Base-by-base conservation (phyloP, 352 stramenopile species). In the Phytopythium cucurbitacearum region DNA sequence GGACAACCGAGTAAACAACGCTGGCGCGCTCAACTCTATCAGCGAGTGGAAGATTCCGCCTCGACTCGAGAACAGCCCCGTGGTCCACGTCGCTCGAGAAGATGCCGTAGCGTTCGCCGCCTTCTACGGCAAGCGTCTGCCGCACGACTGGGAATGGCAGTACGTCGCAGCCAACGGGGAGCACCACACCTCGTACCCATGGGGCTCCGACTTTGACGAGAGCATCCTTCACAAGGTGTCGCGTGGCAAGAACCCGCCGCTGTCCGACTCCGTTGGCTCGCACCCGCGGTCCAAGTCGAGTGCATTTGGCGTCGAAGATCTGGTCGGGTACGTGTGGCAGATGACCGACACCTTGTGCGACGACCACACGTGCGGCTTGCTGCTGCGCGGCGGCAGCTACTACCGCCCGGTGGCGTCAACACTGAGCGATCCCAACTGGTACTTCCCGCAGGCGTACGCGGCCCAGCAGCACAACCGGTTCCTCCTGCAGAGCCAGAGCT, bases 331-430 rank as follows among this genome's bases (percentile, higher is more conserved):
- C 53, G 71, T 95, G 16, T 95, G 83, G 82, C 82, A 95, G 51
- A 92, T 92, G 81, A 94, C 86, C 5, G 82, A 93, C 48, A 56
- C 79, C 46, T 94, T 93, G 51, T 91, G 81, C 45, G 86, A 95
- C 50, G 53, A 53, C 3, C 86, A 91, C 61, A 94, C 84, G 39
- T 92, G 85, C 56, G 80, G 82, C 0, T n/a, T 88, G 54, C 57
- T 94, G 40, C 57, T 95, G 39, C 83, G 83, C 40, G 84, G 84
- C 32, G 81, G 86, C 40, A 92, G 78, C 54, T 85, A 62, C 50
- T 95, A 91, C 46, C 62, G 76, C 12, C 81, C 83, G 0, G 62
- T 91, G 10, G 67, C 81, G 10, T 80, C 81, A 7, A 91, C 78
- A 1, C 67, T 82, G 8, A 74, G 62, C 28, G 85, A 93, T 44